These are phyloP conservation scores for Talaromyces verruculosus DNA, from an alignment of 2,329 filamentous ascomycete species.

Conservation along the genomic window DNA sequence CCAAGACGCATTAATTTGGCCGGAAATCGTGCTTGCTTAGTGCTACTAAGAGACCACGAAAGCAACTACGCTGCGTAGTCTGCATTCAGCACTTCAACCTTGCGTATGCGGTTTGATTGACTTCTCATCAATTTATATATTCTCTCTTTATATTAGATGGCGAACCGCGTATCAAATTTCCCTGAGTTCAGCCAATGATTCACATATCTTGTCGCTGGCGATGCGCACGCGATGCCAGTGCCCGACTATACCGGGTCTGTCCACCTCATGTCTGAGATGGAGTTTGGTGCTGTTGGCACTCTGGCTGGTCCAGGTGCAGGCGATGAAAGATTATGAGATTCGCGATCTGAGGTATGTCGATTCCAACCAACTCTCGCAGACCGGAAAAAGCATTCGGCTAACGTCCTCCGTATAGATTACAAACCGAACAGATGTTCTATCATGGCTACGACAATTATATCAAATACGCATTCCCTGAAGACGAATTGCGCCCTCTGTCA, in stretches of 20 bases:
- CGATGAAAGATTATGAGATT: conserved; percentile 17
- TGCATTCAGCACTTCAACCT: not conserved
- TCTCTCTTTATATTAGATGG: not conserved
- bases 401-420: conserved; percentile 26
- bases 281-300: conserved; percentile 32
- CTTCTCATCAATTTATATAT: not conserved
- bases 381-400: too few relatives aligned
- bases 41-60: not conserved
- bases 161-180: not conserved
- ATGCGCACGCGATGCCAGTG: conserved; percentile 45
- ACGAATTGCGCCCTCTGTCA: conserved; percentile 84
- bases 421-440: conserved; percentile 75
- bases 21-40: not conserved
- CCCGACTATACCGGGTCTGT: conserved; percentile 36
- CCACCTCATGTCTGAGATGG: conserved; percentile 36
- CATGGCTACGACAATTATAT: conserved; percentile 97
- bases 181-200: conserved; percentile 17
- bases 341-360: conserved; percentile 18
- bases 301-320: conserved; percentile 32
- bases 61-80: conserved; percentile 4
- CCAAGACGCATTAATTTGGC: conserved; percentile 6
- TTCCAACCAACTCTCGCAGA: not conserved
- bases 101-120: not conserved
- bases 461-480: conserved; percentile 88
- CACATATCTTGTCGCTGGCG: conserved; percentile 29